These are phyloP conservation scores for Yamadazyma sp. DNA, from an alignment of 1,139 yeast genomes.

Conservation along the genomic window DNA sequence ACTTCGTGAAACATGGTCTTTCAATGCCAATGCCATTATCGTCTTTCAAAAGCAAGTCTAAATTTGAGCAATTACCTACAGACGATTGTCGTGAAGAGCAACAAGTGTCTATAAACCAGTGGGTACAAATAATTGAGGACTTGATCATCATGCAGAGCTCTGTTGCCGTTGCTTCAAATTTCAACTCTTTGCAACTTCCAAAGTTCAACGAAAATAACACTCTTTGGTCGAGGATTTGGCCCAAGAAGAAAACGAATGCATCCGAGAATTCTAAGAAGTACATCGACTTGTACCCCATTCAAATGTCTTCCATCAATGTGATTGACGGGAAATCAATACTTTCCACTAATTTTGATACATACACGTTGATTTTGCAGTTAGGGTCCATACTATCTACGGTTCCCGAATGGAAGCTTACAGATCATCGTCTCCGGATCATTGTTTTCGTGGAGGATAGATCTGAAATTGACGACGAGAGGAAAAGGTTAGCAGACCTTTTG, in stretches of 20 bases:
- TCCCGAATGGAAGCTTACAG: constrained; percentile 80
- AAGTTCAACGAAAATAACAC: constrained; percentile 18
- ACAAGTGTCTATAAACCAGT: constrained; percentile 69
- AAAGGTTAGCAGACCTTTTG: constrained; percentile 60
- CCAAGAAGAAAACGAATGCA: constrained; percentile 8
- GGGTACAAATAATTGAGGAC: constrained; percentile 94
- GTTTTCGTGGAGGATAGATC: constrained; percentile 79
- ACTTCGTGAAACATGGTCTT: constrained; percentile 48
- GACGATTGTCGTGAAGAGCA: constrained; percentile 74
- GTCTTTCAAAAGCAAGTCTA: constrained; percentile 18
- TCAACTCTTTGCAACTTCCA: constrained; percentile 62
- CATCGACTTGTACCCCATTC: constrained; percentile 92
- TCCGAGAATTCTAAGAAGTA: constrained; percentile 28
- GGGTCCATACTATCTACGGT: constrained; percentile 93
- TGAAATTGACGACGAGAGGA: constrained; percentile 71
- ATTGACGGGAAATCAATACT: constrained; percentile 68
- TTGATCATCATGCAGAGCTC: constrained; percentile 89
- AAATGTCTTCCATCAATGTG: constrained; percentile 82
- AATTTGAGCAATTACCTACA: constrained; percentile 59
- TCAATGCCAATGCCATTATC: constrained; percentile 21
- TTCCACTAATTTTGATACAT: constrained; percentile 92
- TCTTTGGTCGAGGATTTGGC: constrained; percentile 18
- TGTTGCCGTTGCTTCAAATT: constrained; percentile 91
- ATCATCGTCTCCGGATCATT: constrained; percentile 70
- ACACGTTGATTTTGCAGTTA: constrained; percentile 84